A percentile compares a stretch with the other conserved stretches of the same genome.
These are phyloP conservation scores for Dactylellina leptospora DNA, from an alignment of 2,329 filamentous ascomycete species.

Conservation along the genomic window DNA sequence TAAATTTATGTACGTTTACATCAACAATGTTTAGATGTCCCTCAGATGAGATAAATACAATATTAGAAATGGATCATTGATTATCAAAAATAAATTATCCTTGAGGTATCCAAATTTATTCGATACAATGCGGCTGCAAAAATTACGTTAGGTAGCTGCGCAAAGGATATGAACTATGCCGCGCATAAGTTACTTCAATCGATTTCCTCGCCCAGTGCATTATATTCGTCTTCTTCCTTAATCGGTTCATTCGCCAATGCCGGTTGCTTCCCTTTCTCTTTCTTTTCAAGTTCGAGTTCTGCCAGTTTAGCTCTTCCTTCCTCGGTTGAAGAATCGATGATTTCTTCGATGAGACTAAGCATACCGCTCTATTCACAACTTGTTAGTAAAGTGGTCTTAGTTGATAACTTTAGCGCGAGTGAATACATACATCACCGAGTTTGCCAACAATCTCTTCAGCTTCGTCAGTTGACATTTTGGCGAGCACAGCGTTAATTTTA, in stretches of 20 bases:
- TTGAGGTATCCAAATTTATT: not conserved
- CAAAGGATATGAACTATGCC: no score
- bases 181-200: no score
- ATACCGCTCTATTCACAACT: conserved; percentile 72
- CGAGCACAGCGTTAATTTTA: conserved; percentile 84
- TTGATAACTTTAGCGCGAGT: conserved; percentile 59
- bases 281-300: conserved; percentile 75
- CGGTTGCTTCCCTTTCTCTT: conserved; percentile 66
- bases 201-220: conserved; percentile 27
- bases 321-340: conserved; percentile 93
- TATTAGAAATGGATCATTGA: not conserved
- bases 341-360: conserved; percentile 87
- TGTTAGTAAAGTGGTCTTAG: not conserved
- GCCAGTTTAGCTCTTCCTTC: conserved; percentile 80
- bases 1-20: not conserved
- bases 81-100: no score
- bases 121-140: no score
- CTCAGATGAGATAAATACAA: not conserved
- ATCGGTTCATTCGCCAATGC: conserved; percentile 24
- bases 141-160: no score
- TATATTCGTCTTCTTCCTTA: conserved; percentile 41
- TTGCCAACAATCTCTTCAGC: conserved; percentile 85
- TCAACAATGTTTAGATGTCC: not conserved
- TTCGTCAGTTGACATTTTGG: conserved; percentile 86
- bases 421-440: conserved; percentile 71